These are phyloP conservation scores for Pseudogymnoascus sp. DNA, from an alignment of 2,329 filamentous ascomycete species.

Conservation along the genomic window DNA sequence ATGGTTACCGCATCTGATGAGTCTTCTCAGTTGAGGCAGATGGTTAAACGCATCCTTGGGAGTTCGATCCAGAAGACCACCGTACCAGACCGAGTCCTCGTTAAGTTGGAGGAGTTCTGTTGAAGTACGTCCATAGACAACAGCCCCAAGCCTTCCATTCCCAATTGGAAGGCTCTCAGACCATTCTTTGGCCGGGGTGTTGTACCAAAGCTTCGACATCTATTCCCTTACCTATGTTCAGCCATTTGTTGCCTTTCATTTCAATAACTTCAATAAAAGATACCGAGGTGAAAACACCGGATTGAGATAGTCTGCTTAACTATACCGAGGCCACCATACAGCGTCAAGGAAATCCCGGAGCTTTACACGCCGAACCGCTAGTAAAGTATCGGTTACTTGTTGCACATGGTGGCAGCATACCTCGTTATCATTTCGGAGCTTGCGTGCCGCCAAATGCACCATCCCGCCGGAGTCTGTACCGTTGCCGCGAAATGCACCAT, in stretches of 20 bases:
- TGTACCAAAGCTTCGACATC: conserved; percentile 22
- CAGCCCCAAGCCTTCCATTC: conserved; percentile 37
- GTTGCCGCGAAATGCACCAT: not conserved
- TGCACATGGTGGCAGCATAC: not conserved
- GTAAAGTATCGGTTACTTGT: not conserved
- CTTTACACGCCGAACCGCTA: not conserved
- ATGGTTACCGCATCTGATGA: conserved; percentile 34
- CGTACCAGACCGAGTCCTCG: conserved; percentile 41
- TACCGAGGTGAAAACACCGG: not conserved
- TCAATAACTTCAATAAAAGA: not conserved
- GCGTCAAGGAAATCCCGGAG: not conserved
- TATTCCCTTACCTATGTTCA: not conserved
- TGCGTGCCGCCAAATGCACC: not conserved
- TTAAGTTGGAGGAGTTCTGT: conserved; percentile 39
- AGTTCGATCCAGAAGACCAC: conserved; percentile 35
- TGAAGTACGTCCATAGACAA: conserved; percentile 37
- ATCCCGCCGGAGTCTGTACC: not conserved
- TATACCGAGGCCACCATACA: not conserved
- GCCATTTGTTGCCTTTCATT: not conserved
- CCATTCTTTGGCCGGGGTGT: conserved; percentile 26
- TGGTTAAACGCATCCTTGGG: conserved; percentile 31
- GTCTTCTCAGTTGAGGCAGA: conserved; percentile 31
- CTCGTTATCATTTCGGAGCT: not conserved
- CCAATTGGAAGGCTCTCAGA: conserved; percentile 37
- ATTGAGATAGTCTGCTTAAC: not conserved